A percentile compares a stretch with the other conserved stretches of the same genome.
Conservation (phyloP, 2,329 filamentous ascomycete genomes). For the Bipolaris zeicola region DNA sequence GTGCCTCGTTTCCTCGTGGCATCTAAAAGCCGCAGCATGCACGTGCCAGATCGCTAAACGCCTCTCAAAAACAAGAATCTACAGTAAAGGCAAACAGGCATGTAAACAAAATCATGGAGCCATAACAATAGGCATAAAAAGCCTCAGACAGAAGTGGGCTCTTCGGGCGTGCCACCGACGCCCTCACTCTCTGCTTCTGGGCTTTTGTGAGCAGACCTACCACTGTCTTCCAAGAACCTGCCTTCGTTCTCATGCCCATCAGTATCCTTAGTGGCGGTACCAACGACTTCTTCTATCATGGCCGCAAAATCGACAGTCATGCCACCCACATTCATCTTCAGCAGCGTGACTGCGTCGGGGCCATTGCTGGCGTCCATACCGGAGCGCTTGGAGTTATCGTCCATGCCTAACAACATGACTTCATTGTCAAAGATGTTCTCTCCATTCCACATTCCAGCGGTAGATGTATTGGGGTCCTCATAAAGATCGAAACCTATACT, state of each 20-base stretch:
- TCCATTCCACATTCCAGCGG: constrained; percentile 42
- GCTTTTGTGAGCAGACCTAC: constrained; percentile 11
- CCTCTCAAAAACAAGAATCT: not conserved
- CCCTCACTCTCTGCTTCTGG: constrained; percentile 18
- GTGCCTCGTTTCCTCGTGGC: constrained; percentile 6
- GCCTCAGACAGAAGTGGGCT: constrained; percentile 7
- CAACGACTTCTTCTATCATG: constrained; percentile 47
- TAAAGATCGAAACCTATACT: constrained; percentile 44
- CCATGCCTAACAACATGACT: constrained; percentile 27
- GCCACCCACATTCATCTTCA: constrained; percentile 37
- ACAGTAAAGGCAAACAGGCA: not conserved
- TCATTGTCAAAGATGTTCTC: constrained; percentile 44
- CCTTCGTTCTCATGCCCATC: constrained; percentile 1
- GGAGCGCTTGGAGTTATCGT: constrained; percentile 14
- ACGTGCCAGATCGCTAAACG: constrained; percentile 2
- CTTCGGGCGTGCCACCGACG: constrained; percentile 23
- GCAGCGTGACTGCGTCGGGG: constrained; percentile 16
- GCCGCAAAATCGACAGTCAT: constrained; percentile 43
- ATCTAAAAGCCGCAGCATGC: not conserved
- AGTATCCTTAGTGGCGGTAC: constrained; percentile 22
- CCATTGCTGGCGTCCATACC: constrained; percentile 14
- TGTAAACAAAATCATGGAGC: not conserved
- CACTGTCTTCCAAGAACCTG: not conserved
- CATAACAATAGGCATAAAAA: not conserved
- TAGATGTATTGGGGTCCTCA: constrained; percentile 46